phyloP scores from a whole-genome alignment of 352 stramenopile genomes.

The Pythium volutum region DNA sequence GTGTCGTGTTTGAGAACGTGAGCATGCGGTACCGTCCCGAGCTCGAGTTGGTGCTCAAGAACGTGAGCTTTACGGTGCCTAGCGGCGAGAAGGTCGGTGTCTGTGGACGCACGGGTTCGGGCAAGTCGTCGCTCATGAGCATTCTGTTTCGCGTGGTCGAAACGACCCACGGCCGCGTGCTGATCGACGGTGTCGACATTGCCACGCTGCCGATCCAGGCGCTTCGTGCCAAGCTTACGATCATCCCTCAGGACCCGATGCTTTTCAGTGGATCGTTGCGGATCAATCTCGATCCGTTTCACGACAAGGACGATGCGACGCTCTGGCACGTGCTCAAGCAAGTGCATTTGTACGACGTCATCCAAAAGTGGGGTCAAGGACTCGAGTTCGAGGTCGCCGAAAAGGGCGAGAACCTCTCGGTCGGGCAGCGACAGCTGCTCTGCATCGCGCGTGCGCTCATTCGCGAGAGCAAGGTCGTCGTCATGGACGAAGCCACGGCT shows the following conservation, averaged over 20 bases:
- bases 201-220: slow-evolving; percentile 26
- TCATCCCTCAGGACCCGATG: slow-evolving; percentile 92
- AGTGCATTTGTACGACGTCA: slow-evolving; percentile 55
- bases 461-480: slow-evolving; percentile 71
- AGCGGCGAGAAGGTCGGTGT: slow-evolving; percentile 75
- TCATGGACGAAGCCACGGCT: slow-evolving; percentile 93
- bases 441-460: slow-evolving; percentile 90
- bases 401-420: slow-evolving; percentile 87
- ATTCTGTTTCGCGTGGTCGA: slow-evolving; percentile 41
- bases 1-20: slow-evolving; percentile 40
- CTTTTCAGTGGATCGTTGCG: slow-evolving; percentile 86
- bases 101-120: slow-evolving; percentile 61
- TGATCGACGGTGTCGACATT: slow-evolving; percentile 88
- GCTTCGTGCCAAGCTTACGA: slow-evolving; percentile 35
- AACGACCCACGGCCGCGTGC: slow-evolving; percentile 42
- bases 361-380: slow-evolving; percentile 19
- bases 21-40: slow-evolving; percentile 42
- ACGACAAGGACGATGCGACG: slow-evolving; percentile 51
- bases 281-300: slow-evolving; percentile 89
- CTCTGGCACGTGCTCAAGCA: slow-evolving; percentile 57
- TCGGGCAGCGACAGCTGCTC: slow-evolving; percentile 91
- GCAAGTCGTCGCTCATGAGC: slow-evolving; percentile 33
- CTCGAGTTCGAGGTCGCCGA: slow-evolving; percentile 86
- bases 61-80: slow-evolving; percentile 49
- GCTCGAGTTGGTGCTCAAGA: slow-evolving; percentile 39